phyloP scores from a whole-genome alignment of 371 early-diverging fungal genomes.

The Rhizopus microsporus region DNA sequence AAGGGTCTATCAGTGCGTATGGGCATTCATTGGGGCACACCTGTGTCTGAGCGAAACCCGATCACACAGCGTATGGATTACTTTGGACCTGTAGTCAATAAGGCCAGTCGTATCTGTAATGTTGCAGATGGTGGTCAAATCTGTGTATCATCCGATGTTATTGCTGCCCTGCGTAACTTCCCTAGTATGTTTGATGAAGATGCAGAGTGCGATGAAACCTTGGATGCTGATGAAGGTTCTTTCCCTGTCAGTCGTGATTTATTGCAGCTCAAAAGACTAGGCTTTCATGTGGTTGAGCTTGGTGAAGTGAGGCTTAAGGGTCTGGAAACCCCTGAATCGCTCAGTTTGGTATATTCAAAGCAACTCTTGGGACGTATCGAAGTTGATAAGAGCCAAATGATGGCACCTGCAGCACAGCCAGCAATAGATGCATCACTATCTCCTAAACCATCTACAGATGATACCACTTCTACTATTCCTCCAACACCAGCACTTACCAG shows the following conservation, averaged over 20 bases:
- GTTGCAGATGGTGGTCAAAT: slow-evolving; percentile 95
- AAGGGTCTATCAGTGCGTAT: slow-evolving; percentile 91
- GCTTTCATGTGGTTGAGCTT: slow-evolving; percentile 71
- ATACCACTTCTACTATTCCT: not conserved
- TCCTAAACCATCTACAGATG: not conserved
- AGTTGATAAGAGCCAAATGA: slow-evolving; percentile 37
- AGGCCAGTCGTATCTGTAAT: slow-evolving; percentile 83
- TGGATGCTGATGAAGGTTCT: slow-evolving; percentile 9
- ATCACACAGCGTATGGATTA: slow-evolving; percentile 95
- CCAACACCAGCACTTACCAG: not conserved
- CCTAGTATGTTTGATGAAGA: slow-evolving; percentile 42
- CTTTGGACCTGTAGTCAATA: slow-evolving; percentile 93
- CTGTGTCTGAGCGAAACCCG: slow-evolving; percentile 90
- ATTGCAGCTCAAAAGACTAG: slow-evolving; percentile 67
- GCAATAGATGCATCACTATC: not conserved
- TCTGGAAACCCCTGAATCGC: slow-evolving; percentile 83
- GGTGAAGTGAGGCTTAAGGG: slow-evolving; percentile 91
- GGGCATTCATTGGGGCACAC: slow-evolving; percentile 94
- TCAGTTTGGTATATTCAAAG: slow-evolving; percentile 74
- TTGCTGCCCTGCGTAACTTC: slow-evolving; percentile 52
- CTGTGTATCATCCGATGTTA: slow-evolving; percentile 67
- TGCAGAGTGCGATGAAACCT: slow-evolving; percentile 10
- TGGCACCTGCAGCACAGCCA: slow-evolving; percentile 5
- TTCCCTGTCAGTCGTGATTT: slow-evolving; percentile 58
- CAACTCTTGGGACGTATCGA: slow-evolving; percentile 54